Evolutionary conservation across 2,329 filamentous ascomycete genomes (phyloP), one percentile per base, ranked within the genome.

Genomic region (Pestalotiopsis sp.): DNA sequence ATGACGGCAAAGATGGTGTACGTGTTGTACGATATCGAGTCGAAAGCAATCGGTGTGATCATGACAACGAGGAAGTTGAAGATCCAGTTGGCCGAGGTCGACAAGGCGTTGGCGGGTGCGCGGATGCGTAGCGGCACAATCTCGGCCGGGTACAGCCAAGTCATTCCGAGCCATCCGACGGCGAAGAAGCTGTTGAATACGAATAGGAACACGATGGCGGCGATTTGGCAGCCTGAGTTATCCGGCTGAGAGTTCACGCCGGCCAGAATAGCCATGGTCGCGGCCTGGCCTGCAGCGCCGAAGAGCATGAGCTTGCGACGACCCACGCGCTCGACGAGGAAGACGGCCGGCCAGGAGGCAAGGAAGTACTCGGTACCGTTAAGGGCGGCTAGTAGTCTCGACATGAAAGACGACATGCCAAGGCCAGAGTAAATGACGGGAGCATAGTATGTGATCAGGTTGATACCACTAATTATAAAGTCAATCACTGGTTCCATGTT

Each of bases 231-330:
- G 0, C 70, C 66, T 6, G 69, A 70, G 63, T 71, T 75, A 0
- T 75, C 71, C 1, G 72, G 69, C 6, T 72, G 73, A 4, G 80
- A 79, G 67, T 81, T 80, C 12, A 79, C 81, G 41, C 84, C 83
- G 0, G 85, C 83, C 49, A 89, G 82, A 49, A 93, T 84, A 2
- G 89, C 86, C 91, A 93, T 93, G 65, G 87, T 89, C 1, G 85
- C 76, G 49, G 88, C 89, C 82, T 91, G 90, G 0, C 89, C 89
- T 2, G 83, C 81, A 0, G 89, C 87, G 66, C 91, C 91, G 71
- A 93, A 88, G 20, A 94, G 80, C 90, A 94, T 93, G 70, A 94
- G 85, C 75, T 88, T 87, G 20, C 92, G 86, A 36, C 92, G 89
- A 12, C 91, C 91, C 3, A 91, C 87, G 1, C 87, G 85, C 78